These are phyloP conservation scores for Malus domestica DNA, from an alignment of 306 rosid genomes.

Conservation along the genomic window DNA sequence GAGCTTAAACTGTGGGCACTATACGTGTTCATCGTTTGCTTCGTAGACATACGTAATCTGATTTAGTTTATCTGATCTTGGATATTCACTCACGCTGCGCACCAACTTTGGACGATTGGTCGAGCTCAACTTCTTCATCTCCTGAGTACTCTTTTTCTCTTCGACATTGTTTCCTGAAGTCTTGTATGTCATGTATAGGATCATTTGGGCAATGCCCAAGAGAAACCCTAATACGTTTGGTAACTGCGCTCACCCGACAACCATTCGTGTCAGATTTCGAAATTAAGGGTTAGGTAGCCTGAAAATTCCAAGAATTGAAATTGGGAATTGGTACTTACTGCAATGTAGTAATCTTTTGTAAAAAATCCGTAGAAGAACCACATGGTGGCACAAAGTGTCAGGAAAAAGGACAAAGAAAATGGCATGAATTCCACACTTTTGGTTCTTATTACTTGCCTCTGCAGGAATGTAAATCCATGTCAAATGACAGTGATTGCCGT, in stretches of 20 bases:
- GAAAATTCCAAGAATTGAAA: neutral
- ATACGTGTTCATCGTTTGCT: neutral
- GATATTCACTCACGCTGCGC: neutral
- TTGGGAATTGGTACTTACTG: constrained; percentile 31
- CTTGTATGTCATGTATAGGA: constrained; percentile 44
- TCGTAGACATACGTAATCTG: neutral
- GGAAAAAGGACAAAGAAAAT: constrained; percentile 50
- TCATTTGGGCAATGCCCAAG: constrained; percentile 50
- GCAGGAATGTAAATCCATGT: constrained; percentile 11
- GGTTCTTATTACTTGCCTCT: constrained; percentile 58
- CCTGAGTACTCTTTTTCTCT: neutral
- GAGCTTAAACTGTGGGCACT: neutral
- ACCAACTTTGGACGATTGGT: neutral
- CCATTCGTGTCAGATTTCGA: neutral
- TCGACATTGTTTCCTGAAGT: neutral
- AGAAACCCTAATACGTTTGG: constrained; percentile 63
- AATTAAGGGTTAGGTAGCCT: neutral
- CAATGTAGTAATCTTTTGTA: constrained; percentile 46
- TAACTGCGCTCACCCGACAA: constrained; percentile 20
- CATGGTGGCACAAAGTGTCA: constrained; percentile 43
- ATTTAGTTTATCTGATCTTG: neutral
- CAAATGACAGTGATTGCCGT: neutral
- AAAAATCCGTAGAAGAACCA: constrained; percentile 72
- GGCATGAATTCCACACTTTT: constrained; percentile 70
- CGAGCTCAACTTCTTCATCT: neutral